Conservation (phyloP, 2,329 filamentous ascomycete species). For the Fusarium pseudograminearum region DNA sequence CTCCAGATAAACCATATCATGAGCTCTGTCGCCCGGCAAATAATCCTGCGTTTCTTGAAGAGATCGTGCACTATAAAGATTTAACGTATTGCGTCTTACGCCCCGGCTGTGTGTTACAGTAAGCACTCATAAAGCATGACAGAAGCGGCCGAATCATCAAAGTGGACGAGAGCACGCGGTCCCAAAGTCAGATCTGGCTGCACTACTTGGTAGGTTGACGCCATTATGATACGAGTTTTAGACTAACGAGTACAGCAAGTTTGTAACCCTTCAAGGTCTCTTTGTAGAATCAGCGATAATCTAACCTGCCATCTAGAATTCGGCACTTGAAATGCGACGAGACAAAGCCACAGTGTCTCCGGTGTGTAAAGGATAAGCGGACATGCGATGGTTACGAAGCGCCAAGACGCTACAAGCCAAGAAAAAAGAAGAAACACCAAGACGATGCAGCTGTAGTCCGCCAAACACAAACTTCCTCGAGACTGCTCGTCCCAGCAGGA, state of each 20-base stretch:
- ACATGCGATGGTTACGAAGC: constrained; percentile 19
- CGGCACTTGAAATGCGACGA: constrained; percentile 34
- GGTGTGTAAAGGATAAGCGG: constrained; percentile 19
- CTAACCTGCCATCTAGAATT: neutral
- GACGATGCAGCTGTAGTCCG: neutral
- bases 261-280: neutral
- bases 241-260: constrained; percentile 16
- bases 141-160: neutral
- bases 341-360: constrained; percentile 16
- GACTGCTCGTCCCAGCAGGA: constrained; percentile 8
- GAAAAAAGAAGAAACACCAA: neutral
- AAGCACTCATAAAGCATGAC: neutral
- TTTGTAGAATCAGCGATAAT: neutral
- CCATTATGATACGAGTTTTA: rapidly evolving
- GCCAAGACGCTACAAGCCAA: neutral
- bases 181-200: constrained; percentile 32
- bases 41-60: neutral
- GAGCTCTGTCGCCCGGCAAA: neutral
- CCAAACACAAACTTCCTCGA: neutral
- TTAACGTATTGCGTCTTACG: neutral
- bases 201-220: constrained; percentile 5
- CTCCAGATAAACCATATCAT: neutral
- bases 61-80: rapidly evolving
- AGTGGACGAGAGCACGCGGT: constrained; percentile 12
- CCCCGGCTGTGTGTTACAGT: neutral